Evolutionary conservation across 75 land plant genomes (phyloP).

Genomic region (Isoetes taiwanensis): DNA sequence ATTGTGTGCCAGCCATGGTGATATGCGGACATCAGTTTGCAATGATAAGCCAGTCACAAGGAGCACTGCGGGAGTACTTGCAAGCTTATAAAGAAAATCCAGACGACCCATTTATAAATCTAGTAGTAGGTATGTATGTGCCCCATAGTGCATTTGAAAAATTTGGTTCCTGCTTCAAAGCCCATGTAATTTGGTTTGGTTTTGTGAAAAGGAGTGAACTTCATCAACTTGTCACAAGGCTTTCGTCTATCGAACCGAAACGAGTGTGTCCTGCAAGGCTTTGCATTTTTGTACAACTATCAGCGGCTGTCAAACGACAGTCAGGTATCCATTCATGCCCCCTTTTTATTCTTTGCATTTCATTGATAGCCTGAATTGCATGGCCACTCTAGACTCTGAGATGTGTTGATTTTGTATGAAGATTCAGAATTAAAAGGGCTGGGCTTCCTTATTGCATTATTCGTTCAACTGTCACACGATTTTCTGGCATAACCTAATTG

Average conservation of each 20-base stretch:
- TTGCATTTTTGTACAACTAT: constrained; percentile 78
- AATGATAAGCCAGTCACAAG: constrained; percentile 61
- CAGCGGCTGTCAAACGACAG: constrained; percentile 45
- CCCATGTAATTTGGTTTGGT: background rate
- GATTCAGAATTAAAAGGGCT: too few species aligned
- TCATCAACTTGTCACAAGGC: constrained; percentile 77
- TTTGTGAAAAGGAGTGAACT: constrained; percentile 39
- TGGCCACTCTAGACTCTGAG: too few species aligned
- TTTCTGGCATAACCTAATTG: too few species aligned
- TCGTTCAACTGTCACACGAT: too few species aligned
- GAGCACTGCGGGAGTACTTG: constrained; percentile 64
- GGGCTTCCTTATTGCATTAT: too few species aligned
- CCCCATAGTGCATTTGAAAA: background rate
- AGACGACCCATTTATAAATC: constrained; percentile 75
- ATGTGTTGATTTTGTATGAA: too few species aligned
- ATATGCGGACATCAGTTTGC: constrained; percentile 71
- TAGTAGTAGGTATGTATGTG: constrained; percentile 54
- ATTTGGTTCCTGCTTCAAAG: background rate
- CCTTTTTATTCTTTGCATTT: background rate
- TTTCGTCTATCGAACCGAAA: constrained; percentile 67
- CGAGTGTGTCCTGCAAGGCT: constrained; percentile 59
- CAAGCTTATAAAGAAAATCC: constrained; percentile 75
- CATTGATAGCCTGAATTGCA: too few species aligned
- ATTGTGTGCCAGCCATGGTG: constrained; percentile 63
- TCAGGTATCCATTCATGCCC: constrained; percentile 33